Percentiles rank a stretch among this genome's conserved stretches.
Evolutionary conservation across 345 rosid genomes (phyloP).

Genomic region (Euclidium syriacum): DNA sequence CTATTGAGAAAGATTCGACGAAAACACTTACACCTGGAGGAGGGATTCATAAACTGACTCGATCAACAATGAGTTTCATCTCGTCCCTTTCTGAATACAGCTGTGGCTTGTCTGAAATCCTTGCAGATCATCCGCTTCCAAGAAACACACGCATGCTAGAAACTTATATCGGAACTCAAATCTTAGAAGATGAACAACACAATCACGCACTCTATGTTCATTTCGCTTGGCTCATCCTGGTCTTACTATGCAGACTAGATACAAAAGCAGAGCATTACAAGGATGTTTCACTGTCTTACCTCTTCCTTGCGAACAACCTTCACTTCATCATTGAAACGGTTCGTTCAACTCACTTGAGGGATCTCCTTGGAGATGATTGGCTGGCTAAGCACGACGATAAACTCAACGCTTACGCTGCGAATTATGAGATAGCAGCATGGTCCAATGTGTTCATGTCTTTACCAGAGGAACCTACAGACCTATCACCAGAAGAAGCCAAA

Average conservation of each 20-base stretch:
- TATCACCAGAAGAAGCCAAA: constrained; percentile 41
- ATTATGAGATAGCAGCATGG: constrained; percentile 72
- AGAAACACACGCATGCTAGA: constrained; percentile 42
- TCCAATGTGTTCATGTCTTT: constrained; percentile 46
- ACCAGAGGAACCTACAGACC: constrained; percentile 36
- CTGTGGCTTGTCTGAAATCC: constrained; percentile 45
- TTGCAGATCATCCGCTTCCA: constrained; percentile 45
- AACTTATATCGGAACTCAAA: constrained; percentile 40
- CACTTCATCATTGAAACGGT: constrained; percentile 54
- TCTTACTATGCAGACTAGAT: constrained; percentile 77
- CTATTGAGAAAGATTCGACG: constrained; percentile 50
- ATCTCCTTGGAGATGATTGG: constrained; percentile 79
- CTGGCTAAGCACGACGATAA: constrained; percentile 43
- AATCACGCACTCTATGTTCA: constrained; percentile 38
- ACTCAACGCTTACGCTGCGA: constrained; percentile 47
- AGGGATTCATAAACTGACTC: constrained; percentile 67
- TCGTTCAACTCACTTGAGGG: constrained; percentile 37
- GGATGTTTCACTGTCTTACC: constrained; percentile 62
- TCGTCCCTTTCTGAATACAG: constrained; percentile 55
- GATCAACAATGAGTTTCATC: constrained; percentile 61
- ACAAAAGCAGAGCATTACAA: constrained; percentile 59
- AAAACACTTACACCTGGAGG: constrained; percentile 49
- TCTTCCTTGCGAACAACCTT: constrained; percentile 85
- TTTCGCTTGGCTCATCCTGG: constrained; percentile 66
- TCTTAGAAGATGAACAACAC: constrained; percentile 23